A percentile compares a stretch with the other conserved stretches of the same genome.
These are phyloP conservation scores for Lodderomyces jiufengensis DNA, from an alignment of 1,139 yeast species.

Conservation along the genomic window DNA sequence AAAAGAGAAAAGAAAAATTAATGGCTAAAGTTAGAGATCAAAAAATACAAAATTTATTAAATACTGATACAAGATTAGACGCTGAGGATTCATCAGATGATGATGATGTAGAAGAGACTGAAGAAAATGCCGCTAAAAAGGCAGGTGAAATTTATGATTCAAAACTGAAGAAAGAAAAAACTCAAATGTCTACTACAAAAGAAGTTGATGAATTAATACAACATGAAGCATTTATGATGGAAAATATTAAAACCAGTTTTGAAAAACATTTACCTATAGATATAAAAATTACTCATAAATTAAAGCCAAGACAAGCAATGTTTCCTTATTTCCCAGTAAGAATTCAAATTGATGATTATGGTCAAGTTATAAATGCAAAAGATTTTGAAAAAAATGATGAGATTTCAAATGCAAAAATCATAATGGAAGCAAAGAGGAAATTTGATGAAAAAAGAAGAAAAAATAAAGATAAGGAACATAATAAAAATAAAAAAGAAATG, in stretches of 20 bases:
- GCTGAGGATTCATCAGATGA: slow-evolving; percentile 42
- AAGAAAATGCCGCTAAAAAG: slow-evolving; percentile 5
- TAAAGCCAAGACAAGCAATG: slow-evolving; percentile 67
- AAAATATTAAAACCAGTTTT: slow-evolving; percentile 35
- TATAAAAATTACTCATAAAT: slow-evolving; percentile 53
- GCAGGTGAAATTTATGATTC: slow-evolving; percentile 10
- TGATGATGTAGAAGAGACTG: slow-evolving; percentile 23
- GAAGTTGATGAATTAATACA: slow-evolving; percentile 31
- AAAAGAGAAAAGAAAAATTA: slow-evolving; percentile 42
- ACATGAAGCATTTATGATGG: slow-evolving; percentile 42
- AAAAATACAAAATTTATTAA: slow-evolving; percentile 53
- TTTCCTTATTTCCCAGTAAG: slow-evolving; percentile 62
- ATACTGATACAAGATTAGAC: slow-evolving; percentile 34
- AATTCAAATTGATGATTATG: slow-evolving; percentile 78
- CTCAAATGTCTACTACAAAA: slow-evolving; percentile 8
- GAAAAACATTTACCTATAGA: slow-evolving; percentile 51
- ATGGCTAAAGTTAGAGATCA: slow-evolving; percentile 54
- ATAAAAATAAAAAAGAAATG: slow-evolving; percentile 13
- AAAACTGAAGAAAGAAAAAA: slow-evolving; percentile 2
- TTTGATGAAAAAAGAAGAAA: slow-evolving; percentile 26
- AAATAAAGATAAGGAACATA: slow-evolving; percentile 13
- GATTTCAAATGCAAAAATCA: slow-evolving; percentile 32
- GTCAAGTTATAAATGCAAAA: slow-evolving; percentile 61
- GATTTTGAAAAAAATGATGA: slow-evolving; percentile 66
- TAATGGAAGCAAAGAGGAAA: slow-evolving; percentile 31